Evolutionary conservation across 305 asterid genomes (phyloP), one percentile per base, ranked within the genome.

Genomic region (Rubia peregrina): DNA sequence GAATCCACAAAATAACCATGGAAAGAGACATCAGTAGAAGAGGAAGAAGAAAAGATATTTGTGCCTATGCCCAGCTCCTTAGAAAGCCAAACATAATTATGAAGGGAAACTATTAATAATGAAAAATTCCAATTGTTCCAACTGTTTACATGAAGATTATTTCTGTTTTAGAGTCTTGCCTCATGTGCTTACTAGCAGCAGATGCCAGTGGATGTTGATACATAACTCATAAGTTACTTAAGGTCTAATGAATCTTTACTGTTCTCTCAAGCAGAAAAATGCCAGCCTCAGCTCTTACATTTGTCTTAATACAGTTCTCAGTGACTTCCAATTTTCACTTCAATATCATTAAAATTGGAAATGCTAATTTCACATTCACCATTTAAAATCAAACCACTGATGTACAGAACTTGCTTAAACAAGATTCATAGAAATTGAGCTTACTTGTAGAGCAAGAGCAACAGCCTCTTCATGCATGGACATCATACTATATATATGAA

Each of bases 401-500:
- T 62, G 55, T 61, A 49, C 38, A 22, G 38, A 6, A 43, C 12
- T 17, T 41, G 46, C 46, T 10, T 44, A 57, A 41, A 41, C 53
- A 76, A 62, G 48, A 73, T 71, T 67, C 22, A 19, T 36, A 16
- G 73, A 66, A 76, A 55, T 74, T 69, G 36, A 56, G 51, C 75
- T 41, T 70, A 78, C 76, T 95, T 91, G 95, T 65, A 94, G 79
- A 76, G 99, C 97, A 76, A 94, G 96, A 76, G 99, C 89, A 80
- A 94, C 98, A 43, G 96, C 96, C 82, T 91, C 99, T 88, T 94
- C 97, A 78, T 91, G 99, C 99, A 94, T 94, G 60, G 96, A 91
- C 99, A 91, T 94, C 99, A 91, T 91, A 83, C 96, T 91, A 77
- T 91, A 91, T 75, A 94, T 89, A 76, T 94, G 96, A 80, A 94